Percentiles rank a stretch among this genome's conserved stretches.
Conservation (phyloP, 305 asterid species). For the Fraxinus dipetala region DNA sequence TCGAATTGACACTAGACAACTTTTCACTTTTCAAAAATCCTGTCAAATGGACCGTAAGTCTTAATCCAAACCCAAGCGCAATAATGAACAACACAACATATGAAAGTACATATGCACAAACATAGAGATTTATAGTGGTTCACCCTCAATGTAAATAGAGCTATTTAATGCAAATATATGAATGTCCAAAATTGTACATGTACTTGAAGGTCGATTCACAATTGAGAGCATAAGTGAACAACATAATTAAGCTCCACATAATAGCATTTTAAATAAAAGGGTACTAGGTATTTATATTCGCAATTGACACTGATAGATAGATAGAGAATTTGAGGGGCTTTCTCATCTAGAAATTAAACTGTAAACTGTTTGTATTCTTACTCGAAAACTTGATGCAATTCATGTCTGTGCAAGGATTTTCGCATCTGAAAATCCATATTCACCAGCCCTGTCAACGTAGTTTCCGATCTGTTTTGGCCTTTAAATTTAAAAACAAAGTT, state of each 20-base stretch:
- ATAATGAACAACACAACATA: too few relatives aligned
- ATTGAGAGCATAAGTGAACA: neutral
- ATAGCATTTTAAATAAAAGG: neutral
- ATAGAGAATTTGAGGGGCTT: neutral
- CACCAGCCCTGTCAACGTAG: slow-evolving; percentile 21
- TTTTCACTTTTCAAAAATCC: too few relatives aligned
- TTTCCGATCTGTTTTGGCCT: slow-evolving; percentile 23
- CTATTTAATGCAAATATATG: neutral
- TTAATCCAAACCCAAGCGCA: too few relatives aligned
- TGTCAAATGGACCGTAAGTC: too few relatives aligned
- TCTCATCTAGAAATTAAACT: neutral
- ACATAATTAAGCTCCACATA: neutral
- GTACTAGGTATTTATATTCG: neutral
- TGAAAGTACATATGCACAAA: too few relatives aligned
- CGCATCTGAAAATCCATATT: neutral
- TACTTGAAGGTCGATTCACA: neutral
- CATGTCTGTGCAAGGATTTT: neutral
- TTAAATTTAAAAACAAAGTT: slow-evolving; percentile 1
- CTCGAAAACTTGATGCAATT: slow-evolving; percentile 15
- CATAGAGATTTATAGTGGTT: too few relatives aligned
- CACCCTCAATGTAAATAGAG: too few relatives aligned
- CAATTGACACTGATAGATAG: neutral
- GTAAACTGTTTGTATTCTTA: neutral
- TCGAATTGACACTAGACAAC: too few relatives aligned
- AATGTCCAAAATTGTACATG: neutral